Evolutionary conservation across 2,329 filamentous ascomycete species (phyloP).

Genomic region (Clonostachys solani): DNA sequence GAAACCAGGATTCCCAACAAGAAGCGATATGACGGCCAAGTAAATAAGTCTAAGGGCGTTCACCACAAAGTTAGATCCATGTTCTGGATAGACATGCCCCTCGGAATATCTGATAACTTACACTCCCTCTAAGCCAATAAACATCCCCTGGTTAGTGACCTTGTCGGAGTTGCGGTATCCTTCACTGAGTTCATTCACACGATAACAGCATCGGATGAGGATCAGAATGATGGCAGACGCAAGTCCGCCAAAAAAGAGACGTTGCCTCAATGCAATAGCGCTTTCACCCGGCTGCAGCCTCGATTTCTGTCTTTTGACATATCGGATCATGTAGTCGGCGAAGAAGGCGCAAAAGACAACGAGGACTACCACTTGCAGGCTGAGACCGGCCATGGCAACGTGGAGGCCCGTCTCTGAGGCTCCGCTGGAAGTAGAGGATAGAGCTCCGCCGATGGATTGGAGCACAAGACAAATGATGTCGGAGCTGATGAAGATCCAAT

Average conservation of each 20-base stretch:
- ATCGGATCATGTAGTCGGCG: slow-evolving; percentile 40
- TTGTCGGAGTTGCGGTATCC: slow-evolving; percentile 53
- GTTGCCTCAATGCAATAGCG: slow-evolving; percentile 13
- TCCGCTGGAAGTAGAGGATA: slow-evolving; percentile 20
- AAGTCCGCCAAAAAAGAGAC: slow-evolving; percentile 48
- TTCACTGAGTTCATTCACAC: slow-evolving; percentile 61
- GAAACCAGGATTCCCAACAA: too few species aligned
- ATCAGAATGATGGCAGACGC: slow-evolving; percentile 52
- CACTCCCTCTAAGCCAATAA: slow-evolving; percentile 48
- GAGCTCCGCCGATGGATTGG: slow-evolving; percentile 45
- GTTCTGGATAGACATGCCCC: too few species aligned
- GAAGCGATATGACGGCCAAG: too few species aligned
- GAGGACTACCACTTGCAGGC: slow-evolving; percentile 52
- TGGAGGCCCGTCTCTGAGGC: slow-evolving; percentile 23
- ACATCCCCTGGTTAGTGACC: slow-evolving; percentile 45
- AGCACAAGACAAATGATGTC: slow-evolving; percentile 46
- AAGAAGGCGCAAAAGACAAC: slow-evolving; percentile 44
- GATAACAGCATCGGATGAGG: slow-evolving; percentile 58
- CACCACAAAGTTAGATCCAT: too few species aligned
- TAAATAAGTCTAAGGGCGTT: too few species aligned
- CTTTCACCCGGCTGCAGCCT: slow-evolving; percentile 2
- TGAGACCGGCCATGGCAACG: slow-evolving; percentile 42
- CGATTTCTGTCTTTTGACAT: slow-evolving; percentile 4
- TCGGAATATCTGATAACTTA: slow-evolving; percentile 8
- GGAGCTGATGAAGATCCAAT: slow-evolving; percentile 34